A percentile compares a stretch with the other conserved stretches of the same genome.
These are phyloP conservation scores for Closterium sp. DNA, from an alignment of 139 green algal genomes.

Conservation along the genomic window DNA sequence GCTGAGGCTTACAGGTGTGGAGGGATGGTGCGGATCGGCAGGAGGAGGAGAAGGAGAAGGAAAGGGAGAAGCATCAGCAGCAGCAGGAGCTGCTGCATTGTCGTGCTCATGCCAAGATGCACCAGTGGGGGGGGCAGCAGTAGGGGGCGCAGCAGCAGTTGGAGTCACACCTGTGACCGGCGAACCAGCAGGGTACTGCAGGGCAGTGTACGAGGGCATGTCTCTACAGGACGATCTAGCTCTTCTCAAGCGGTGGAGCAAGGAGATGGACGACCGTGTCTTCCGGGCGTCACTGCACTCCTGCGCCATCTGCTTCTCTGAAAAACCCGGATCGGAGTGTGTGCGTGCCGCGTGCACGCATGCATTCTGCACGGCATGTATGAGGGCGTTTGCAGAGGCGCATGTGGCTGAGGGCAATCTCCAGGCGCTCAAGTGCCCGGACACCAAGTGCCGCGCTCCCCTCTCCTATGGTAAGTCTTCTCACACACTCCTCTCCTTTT, in stretches of 20 bases:
- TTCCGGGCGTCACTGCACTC: conserved; percentile 13
- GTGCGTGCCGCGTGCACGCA: conserved; percentile 63
- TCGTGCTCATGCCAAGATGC: not conserved
- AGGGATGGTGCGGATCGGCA: not conserved
- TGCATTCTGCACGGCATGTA: conserved; percentile 73
- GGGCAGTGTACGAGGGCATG: conserved; percentile 22
- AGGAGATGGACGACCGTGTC: not conserved
- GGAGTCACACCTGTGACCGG: too few species aligned
- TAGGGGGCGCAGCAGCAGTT: too few species aligned
- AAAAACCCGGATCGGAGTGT: conserved; percentile 29
- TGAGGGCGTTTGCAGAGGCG: conserved; percentile 53
- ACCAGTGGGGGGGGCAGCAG: not conserved
- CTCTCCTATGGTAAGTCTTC: conserved; percentile 55
- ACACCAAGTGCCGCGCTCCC: conserved; percentile 60
- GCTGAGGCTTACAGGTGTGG: not conserved
- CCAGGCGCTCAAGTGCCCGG: conserved; percentile 67
- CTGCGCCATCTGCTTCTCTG: conserved; percentile 46
- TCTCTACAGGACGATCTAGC: conserved; percentile 27
- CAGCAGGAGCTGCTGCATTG: not conserved
- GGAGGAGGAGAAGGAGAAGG: too few species aligned
- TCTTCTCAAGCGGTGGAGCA: conserved; percentile 10
- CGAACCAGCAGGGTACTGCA: not conserved
- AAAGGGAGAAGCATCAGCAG: not conserved
- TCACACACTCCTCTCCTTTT: too few species aligned
- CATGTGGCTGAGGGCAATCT: conserved; percentile 67